These are phyloP conservation scores for Tephrocybe rancida DNA, from an alignment of 768 basidiomycete genomes.

Conservation along the genomic window DNA sequence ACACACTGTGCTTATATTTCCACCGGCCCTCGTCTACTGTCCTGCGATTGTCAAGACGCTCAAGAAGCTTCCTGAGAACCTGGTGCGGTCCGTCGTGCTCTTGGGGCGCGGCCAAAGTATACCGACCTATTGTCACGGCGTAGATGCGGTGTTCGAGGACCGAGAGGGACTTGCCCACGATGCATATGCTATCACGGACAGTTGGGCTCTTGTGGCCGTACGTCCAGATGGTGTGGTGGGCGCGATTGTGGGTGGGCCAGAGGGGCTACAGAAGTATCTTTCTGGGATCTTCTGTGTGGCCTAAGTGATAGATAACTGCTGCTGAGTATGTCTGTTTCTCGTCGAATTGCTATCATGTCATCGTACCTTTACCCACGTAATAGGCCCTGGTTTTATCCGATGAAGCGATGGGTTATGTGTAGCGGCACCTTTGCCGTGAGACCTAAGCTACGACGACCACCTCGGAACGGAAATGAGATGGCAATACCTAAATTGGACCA, in stretches of 20 bases:
- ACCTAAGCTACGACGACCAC: too few species aligned
- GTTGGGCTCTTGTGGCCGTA: slow-evolving; percentile 36
- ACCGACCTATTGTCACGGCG: slow-evolving; percentile 31
- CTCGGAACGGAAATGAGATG: too few species aligned
- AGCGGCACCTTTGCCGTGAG: too few species aligned
- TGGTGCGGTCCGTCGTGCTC: slow-evolving; percentile 28
- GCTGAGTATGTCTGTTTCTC: too few species aligned
- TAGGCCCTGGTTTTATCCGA: too few species aligned
- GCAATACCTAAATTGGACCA: too few species aligned
- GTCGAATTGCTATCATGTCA: too few species aligned
- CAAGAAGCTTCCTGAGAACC: slow-evolving; percentile 22
- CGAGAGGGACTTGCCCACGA: slow-evolving; percentile 37
- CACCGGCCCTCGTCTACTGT: slow-evolving; percentile 21
- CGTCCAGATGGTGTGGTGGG: slow-evolving; percentile 52
- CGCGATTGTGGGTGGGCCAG: slow-evolving; percentile 33
- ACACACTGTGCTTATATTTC: slow-evolving; percentile 46
- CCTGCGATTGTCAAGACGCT: slow-evolving; percentile 15
- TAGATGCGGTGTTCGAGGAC: slow-evolving; percentile 26
- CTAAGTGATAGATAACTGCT: neutral
- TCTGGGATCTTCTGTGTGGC: slow-evolving; percentile 24
- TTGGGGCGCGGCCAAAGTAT: slow-evolving; percentile 22
- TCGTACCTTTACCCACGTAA: too few species aligned
- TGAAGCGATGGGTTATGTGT: too few species aligned
- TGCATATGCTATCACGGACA: slow-evolving; percentile 35
- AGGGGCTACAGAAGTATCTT: slow-evolving; percentile 37